phyloP scores from a whole-genome alignment of 495 filamentous ascomycete genomes.

The Xylaria intraflava region DNA sequence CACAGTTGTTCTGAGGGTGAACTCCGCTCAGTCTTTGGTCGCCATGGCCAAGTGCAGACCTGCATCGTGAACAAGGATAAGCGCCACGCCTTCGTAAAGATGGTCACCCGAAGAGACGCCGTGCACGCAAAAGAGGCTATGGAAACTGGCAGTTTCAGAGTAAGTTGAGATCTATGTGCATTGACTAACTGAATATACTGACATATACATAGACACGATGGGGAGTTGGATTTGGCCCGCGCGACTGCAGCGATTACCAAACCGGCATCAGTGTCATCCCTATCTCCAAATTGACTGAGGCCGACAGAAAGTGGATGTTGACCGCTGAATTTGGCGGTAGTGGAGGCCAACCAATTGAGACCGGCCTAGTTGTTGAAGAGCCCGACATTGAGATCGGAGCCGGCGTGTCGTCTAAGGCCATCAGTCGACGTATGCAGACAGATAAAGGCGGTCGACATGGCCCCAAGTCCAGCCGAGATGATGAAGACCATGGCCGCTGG shows the following conservation, averaged over 20 bases:
- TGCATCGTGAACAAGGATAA: constrained; percentile 98
- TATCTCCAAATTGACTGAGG: constrained; percentile 84
- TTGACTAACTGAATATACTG: neutral
- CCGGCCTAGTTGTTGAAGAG: constrained; percentile 87
- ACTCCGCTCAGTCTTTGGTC: constrained; percentile 67
- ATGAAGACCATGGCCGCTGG: constrained; percentile 39
- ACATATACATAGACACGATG: constrained; percentile 64
- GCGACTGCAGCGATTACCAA: constrained; percentile 94
- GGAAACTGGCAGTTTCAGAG: constrained; percentile 78
- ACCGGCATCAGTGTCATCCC: constrained; percentile 91
- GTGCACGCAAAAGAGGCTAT: constrained; percentile 81
- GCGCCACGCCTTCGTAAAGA: constrained; percentile 97
- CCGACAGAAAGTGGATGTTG: constrained; percentile 95
- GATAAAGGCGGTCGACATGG: constrained; percentile 69
- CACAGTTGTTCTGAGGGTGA: constrained; percentile 69
- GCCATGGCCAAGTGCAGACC: constrained; percentile 83
- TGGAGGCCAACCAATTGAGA: constrained; percentile 72
- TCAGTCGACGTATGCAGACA: constrained; percentile 74
- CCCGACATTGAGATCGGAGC: constrained; percentile 98
- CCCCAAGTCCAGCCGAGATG: constrained; percentile 59
- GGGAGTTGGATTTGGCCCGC: constrained; percentile 95
- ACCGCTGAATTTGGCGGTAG: constrained; percentile 90
- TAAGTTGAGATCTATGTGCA: constrained; percentile 36
- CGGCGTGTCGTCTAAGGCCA: constrained; percentile 93
- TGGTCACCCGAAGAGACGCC: constrained; percentile 82